Evolutionary conservation across 225 moss, liverwort and hornwort genomes (phyloP).

Genomic region (Polytrichum formosum): DNA sequence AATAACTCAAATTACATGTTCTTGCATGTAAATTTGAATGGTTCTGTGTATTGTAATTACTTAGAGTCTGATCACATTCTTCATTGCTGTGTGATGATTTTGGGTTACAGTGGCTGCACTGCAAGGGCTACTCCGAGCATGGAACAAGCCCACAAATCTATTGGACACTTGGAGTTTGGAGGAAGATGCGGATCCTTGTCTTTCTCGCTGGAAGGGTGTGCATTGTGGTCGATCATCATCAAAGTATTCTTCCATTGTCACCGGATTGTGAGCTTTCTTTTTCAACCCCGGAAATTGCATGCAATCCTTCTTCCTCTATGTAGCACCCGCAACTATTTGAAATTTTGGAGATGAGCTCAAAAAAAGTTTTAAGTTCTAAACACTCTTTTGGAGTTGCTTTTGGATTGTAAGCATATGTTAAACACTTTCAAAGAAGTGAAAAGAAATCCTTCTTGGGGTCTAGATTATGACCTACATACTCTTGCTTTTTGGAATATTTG

Average conservation of each 20-base stretch:
- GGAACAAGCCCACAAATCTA: neutral
- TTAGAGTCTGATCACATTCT: no score
- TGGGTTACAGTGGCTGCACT: constrained; percentile 4
- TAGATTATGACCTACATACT: no score
- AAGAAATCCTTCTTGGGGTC: no score
- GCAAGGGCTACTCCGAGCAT: constrained; percentile 1
- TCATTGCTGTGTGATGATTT: no score
- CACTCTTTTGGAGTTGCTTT: no score
- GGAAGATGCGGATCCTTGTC: constrained; percentile 6
- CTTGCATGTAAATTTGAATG: no score
- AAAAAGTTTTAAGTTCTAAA: neutral
- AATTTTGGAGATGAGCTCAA: neutral
- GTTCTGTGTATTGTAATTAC: no score
- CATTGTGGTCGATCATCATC: neutral
- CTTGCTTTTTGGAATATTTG: no score
- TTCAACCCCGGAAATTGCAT: neutral
- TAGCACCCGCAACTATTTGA: neutral
- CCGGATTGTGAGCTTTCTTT: neutral
- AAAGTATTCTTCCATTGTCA: neutral
- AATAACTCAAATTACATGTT: no score
- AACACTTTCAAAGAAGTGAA: no score
- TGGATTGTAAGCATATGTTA: no score
- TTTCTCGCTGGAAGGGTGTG: constrained; percentile 4
- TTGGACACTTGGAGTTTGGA: constrained; percentile 3
- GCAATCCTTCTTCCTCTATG: no score